Base-by-base conservation (phyloP, 345 rosid species). In the Psidium guajava region DNA sequence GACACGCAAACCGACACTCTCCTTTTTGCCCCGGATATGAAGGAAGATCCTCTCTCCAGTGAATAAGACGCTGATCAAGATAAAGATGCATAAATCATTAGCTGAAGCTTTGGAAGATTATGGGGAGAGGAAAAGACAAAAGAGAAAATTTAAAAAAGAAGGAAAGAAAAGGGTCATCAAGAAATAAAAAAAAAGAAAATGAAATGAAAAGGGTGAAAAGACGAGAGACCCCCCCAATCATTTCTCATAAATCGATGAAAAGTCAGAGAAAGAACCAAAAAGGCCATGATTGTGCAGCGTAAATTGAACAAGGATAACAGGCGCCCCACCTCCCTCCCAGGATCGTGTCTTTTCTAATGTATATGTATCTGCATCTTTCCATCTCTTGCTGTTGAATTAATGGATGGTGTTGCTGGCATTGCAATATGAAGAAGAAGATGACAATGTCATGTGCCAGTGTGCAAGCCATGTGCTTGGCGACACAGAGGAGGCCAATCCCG, bases 1-100 rank as follows among this genome's bases (percentile, higher is more conserved):
- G 91, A 91, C 92, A 84, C 54, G 75, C 64, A 86, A 86, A 83
- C 86, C 86, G 89, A 88, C 92, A 80, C 80, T 28, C 54, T 8
- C 47, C 47, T 69, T 69, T 69, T 69, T 69, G 80, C 80, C 80
- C 80, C 47, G 80, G 80, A 85, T 88, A 80, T 85, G 89, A 86
- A 85, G 91, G 89, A 87, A 87, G 89, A 87, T 57, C 54, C 54
- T 58, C 81, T 82, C 84, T 54, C 53, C 5, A 44, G 56, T 50
- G 73, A 84, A 84, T 74, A 82, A 55, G 80, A 87, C 89, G 54
- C 20, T 11, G 15, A 87, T 86, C 86, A 84, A 54, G 77, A 69
- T 83, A 32, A 77, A 64, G 82, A 54, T n/a, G 27, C 55, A 64
- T 73, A 84, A 12, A 84, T 73, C 86, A 73, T 84, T 74, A 84